Conservation (phyloP, 441 rosid species). For the Eutrema salsugineum region DNA sequence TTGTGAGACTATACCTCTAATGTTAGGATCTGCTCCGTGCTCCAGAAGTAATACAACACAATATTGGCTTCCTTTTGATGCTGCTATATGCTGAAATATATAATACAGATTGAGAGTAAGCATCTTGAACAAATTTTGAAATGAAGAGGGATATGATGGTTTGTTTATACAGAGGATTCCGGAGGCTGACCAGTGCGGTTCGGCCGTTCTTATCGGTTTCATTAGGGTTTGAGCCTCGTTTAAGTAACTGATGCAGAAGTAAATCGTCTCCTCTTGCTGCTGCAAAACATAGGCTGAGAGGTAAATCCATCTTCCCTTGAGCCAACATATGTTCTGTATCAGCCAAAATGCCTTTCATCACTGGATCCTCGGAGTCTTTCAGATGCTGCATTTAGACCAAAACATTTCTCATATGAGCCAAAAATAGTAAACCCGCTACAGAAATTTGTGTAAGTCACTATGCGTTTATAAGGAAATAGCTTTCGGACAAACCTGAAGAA, state of each 20-base stretch:
- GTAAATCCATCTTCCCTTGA: slow-evolving; percentile 74
- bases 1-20: slow-evolving; percentile 42
- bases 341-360: slow-evolving; percentile 49
- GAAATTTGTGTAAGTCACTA: not conserved
- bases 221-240: slow-evolving; percentile 69
- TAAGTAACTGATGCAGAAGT: slow-evolving; percentile 66
- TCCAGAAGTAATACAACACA: slow-evolving; percentile 69
- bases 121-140: not conserved
- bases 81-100: slow-evolving; percentile 70
- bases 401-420: slow-evolving; percentile 1
- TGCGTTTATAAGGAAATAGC: not conserved
- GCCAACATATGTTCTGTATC: slow-evolving; percentile 74
- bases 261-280: slow-evolving; percentile 77
- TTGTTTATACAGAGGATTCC: not conserved
- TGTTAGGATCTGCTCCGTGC: slow-evolving; percentile 74
- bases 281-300: slow-evolving; percentile 74
- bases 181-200: slow-evolving; percentile 58
- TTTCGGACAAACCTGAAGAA: slow-evolving; percentile 69
- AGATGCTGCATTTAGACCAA: slow-evolving; percentile 53
- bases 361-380: slow-evolving; percentile 55
- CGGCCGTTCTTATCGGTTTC: slow-evolving; percentile 64
- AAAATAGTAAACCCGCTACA: not conserved
- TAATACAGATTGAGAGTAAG: slow-evolving; percentile 23
- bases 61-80: slow-evolving; percentile 64
- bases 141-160: not conserved